These are phyloP conservation scores for Neoboletus subvelutipes DNA, from an alignment of 768 basidiomycete species.

Conservation along the genomic window DNA sequence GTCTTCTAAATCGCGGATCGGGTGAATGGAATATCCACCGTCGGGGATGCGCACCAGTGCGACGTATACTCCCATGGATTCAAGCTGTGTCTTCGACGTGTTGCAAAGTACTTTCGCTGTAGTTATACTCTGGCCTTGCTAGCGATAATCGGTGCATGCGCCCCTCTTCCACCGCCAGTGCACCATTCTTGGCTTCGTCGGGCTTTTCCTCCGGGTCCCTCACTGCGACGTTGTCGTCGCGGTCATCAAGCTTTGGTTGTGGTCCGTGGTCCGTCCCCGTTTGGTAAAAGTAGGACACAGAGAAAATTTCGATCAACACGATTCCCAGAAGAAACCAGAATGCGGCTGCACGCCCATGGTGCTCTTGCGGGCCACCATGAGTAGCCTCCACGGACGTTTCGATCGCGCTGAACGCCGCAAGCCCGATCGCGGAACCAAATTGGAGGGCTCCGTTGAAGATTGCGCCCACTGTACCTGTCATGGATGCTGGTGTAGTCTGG, in stretches of 20 bases:
- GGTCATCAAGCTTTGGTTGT: constrained; percentile 1
- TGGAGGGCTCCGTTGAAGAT: constrained; percentile 56
- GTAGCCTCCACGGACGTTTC: constrained; percentile 41
- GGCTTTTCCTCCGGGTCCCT: background rate
- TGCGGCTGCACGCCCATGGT: constrained; percentile 43
- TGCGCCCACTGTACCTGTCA: constrained; percentile 40
- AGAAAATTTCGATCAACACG: constrained; percentile 31
- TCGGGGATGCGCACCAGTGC: background rate
- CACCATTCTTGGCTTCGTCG: background rate
- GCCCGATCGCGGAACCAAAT: constrained; percentile 50
- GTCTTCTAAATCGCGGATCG: background rate
- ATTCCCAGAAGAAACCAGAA: constrained; percentile 46
- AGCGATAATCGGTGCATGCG: background rate
- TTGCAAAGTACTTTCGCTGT: background rate
- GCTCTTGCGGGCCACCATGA: constrained; percentile 33
- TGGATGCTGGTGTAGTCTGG: no score
- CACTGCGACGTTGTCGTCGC: background rate
- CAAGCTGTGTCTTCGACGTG: background rate
- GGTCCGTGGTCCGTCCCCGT: constrained; percentile 14
- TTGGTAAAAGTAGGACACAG: constrained; percentile 36
- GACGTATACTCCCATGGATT: background rate
- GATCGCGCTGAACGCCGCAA: constrained; percentile 51
- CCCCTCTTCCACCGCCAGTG: background rate
- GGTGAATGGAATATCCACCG: background rate
- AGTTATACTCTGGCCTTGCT: no score